Base-by-base conservation (phyloP, 2,329 filamentous ascomycete genomes). In the Colletotrichum shisoi region DNA sequence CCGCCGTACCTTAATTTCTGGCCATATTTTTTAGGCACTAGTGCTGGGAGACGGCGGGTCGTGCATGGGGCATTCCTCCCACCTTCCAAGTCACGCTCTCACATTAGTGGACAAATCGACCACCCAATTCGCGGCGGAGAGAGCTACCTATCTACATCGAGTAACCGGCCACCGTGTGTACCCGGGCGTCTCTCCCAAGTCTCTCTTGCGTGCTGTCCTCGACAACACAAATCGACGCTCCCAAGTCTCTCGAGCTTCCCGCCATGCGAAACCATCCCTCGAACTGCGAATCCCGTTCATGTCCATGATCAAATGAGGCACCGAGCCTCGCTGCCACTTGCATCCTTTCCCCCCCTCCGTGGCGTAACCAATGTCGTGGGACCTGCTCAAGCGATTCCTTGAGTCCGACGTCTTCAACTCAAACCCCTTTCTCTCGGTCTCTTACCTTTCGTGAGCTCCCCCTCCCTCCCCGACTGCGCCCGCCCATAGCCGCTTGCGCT, bases 361-460 rank as follows among this genome's bases (percentile, higher is more conserved):
- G 71, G 73, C 78, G 74, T 76, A 74, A 74, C 78, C 79, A 83
- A 90, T 89, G 89, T 91, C 89, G 83, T 94, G 91, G 91, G 91
- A 94, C 84, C 85, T 95, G 83, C 86, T 95, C 78, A 91, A 92
- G 84, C 89, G 92, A 80, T 94, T 94, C 87, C 89, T 95, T 83
- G 91, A 94, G 86, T 93, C 91, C 83, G 92, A 95, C 84, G 91
- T 95, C 84, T 95, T 95, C 85, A 94, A 94, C 83, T 90, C 91
- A 81, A 90, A 94, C 81, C 91, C 92, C 71, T 94, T 93, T 79
- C 89, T 95, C 79, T 91, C 91, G 69, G 92, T 95, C 77, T 92
- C 91, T 71, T 95, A 95, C 81, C 88, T 95, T 76, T 92, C 91
- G 91, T 94, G 84, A 86, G 89, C 83, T 70, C 17, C 70, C 70